phyloP scores from a whole-genome alignment of 768 basidiomycete genomes.

The Pleurotus tuber-regium region DNA sequence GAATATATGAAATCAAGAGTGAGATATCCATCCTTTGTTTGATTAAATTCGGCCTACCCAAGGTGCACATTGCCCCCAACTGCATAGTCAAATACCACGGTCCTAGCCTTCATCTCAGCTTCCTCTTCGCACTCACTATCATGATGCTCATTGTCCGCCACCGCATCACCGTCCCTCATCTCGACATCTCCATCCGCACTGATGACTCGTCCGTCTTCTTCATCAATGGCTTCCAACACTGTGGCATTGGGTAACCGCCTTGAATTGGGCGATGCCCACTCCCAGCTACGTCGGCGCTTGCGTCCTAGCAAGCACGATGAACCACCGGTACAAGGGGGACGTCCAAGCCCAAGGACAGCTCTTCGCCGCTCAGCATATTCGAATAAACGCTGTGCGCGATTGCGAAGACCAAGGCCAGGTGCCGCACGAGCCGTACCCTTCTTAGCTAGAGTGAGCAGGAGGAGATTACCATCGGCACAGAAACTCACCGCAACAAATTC shows the following conservation, averaged over 20 bases:
- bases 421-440: constrained; percentile 47
- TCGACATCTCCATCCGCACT: constrained; percentile 25
- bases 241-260: constrained; percentile 36
- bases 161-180: constrained; percentile 17
- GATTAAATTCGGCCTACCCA: constrained; percentile 36
- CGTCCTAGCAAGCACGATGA: constrained; percentile 35
- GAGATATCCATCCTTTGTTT: background rate
- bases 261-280: constrained; percentile 23
- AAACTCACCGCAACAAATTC: constrained; percentile 60
- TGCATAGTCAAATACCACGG: constrained; percentile 26
- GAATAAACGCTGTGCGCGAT: constrained; percentile 61
- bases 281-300: constrained; percentile 40
- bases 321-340: constrained; percentile 19
- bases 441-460: constrained; percentile 27
- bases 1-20: constrained; percentile 3
- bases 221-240: constrained; percentile 37
- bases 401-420: constrained; percentile 55
- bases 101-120: constrained; percentile 23
- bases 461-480: constrained; percentile 9
- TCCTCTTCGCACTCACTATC: constrained; percentile 24
- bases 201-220: constrained; percentile 35
- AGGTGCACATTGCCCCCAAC: constrained; percentile 32
- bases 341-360: constrained; percentile 38
- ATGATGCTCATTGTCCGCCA: constrained; percentile 14
- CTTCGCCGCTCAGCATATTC: constrained; percentile 65